Conservation (phyloP, 192 early-diverging fungal genomes). For the Backusella sp. region DNA sequence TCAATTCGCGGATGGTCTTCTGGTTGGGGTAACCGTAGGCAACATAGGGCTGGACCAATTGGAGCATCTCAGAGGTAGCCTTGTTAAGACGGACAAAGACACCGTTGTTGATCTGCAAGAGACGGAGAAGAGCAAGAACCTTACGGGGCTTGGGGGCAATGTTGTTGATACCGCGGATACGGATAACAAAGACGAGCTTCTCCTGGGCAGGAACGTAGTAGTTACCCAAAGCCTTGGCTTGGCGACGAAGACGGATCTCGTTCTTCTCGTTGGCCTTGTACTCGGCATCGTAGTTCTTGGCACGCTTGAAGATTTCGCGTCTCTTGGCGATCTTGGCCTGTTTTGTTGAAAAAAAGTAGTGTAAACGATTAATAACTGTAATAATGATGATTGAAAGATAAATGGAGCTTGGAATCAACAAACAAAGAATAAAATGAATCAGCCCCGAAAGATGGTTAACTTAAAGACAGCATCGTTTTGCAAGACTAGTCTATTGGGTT, state of each 20-base stretch:
- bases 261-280: constrained; percentile 87
- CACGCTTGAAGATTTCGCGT: constrained; percentile 98
- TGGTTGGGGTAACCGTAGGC: constrained; percentile 95
- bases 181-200: constrained; percentile 97
- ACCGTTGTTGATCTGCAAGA: constrained; percentile 99
- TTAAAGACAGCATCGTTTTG: constrained; percentile 17
- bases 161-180: constrained; percentile 99
- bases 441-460: constrained; percentile 81
- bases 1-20: constrained; percentile 96
- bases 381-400: background rate
- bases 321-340: constrained; percentile 69
- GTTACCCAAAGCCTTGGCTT: constrained; percentile 86
- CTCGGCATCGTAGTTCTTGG: constrained; percentile 98
- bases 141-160: constrained; percentile 99
- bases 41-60: constrained; percentile 95
- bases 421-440: constrained; percentile 31
- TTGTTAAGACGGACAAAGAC: constrained; percentile 94
- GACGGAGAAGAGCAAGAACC: constrained; percentile 97
- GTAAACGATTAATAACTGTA: background rate
- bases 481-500: constrained; percentile 6
- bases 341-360: background rate
- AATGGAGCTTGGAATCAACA: background rate
- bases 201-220: constrained; percentile 96
- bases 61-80: constrained; percentile 97
- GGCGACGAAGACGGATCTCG: constrained; percentile 89